Conservation (phyloP, 2,329 filamentous ascomycete species). For the Epichloe hybrida region DNA sequence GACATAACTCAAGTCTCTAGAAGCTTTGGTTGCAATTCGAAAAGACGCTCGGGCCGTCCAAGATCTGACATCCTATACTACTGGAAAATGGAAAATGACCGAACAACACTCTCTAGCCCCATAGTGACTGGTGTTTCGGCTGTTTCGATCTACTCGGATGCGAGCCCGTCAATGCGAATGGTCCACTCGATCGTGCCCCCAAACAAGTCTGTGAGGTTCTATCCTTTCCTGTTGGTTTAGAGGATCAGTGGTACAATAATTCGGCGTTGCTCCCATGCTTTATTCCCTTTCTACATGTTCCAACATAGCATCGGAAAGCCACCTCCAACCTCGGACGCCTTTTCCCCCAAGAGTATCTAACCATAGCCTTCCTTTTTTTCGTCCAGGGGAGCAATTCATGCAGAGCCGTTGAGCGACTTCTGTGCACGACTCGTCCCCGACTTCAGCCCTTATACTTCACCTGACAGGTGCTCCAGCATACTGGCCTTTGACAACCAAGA, state of each 20-base stretch:
- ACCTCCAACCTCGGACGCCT: slow-evolving; percentile 5
- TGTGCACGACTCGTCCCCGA: background rate
- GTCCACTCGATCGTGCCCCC: slow-evolving; percentile 7
- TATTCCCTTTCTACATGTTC: slow-evolving; percentile 1
- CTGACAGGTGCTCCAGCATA: background rate
- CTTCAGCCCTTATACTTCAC: background rate
- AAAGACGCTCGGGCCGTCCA: slow-evolving; percentile 9
- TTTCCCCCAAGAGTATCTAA: background rate
- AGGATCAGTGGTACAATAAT: slow-evolving; percentile 1
- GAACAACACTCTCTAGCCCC: background rate
- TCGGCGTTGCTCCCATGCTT: background rate
- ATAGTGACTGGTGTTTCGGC: slow-evolving; percentile 9
- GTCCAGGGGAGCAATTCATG: background rate
- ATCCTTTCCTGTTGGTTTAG: slow-evolving; percentile 1
- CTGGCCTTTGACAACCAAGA: background rate
- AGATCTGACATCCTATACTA: slow-evolving; percentile 6
- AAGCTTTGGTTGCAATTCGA: slow-evolving; percentile 4
- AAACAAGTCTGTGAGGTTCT: slow-evolving; percentile 2
- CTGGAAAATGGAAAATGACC: slow-evolving; percentile 3
- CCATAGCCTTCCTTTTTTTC: background rate
- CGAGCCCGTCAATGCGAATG: slow-evolving; percentile 7
- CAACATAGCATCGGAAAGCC: slow-evolving; percentile 5
- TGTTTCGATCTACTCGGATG: slow-evolving; percentile 10
- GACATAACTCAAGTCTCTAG: slow-evolving; percentile 4
- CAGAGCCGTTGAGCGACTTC: background rate